Percentiles rank a stretch among this genome's conserved stretches.
Evolutionary conservation across 2,329 filamentous ascomycete genomes (phyloP).

Genomic region (Alternaria novae-zelandiae): DNA sequence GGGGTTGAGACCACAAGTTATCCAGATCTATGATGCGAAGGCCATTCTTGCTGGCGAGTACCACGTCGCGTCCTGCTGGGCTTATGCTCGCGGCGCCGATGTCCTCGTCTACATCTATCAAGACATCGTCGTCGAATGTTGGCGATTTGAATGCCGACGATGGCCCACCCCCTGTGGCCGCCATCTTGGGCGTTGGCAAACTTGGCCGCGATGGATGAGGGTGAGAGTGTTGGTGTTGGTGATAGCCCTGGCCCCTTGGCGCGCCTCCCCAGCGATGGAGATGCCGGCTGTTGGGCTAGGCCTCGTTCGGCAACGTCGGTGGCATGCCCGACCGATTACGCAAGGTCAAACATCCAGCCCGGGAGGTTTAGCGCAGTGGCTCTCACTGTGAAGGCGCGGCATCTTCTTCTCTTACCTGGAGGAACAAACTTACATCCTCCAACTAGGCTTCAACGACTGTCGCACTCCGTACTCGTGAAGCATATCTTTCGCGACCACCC

Average conservation of each 20-base stretch:
- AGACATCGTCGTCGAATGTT: constrained; percentile 84
- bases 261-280: not conserved
- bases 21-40: constrained; percentile 92
- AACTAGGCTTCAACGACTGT: not conserved
- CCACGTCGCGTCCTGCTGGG: constrained; percentile 87
- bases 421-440: not conserved
- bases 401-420: not conserved
- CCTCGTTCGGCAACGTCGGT: not conserved
- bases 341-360: constrained; percentile 14
- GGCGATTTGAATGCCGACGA: constrained; percentile 77
- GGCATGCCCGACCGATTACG: constrained; percentile 5
- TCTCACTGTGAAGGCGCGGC: constrained; percentile 4
- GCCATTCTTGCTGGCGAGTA: constrained; percentile 83
- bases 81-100: constrained; percentile 94
- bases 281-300: constrained; percentile 4
- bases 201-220: not conserved
- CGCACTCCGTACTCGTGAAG: not conserved
- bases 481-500: not conserved
- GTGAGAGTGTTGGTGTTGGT: constrained; percentile 13
- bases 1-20: constrained; percentile 84
- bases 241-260: constrained; percentile 5
- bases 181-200: constrained; percentile 19
- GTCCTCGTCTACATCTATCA: constrained; percentile 76
- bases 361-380: not conserved
- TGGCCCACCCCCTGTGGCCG: constrained; percentile 33